Percentiles rank a stretch among this genome's conserved stretches.
These are phyloP conservation scores for Monilinia aucupariae DNA, from an alignment of 2,329 filamentous ascomycete species.

Conservation along the genomic window DNA sequence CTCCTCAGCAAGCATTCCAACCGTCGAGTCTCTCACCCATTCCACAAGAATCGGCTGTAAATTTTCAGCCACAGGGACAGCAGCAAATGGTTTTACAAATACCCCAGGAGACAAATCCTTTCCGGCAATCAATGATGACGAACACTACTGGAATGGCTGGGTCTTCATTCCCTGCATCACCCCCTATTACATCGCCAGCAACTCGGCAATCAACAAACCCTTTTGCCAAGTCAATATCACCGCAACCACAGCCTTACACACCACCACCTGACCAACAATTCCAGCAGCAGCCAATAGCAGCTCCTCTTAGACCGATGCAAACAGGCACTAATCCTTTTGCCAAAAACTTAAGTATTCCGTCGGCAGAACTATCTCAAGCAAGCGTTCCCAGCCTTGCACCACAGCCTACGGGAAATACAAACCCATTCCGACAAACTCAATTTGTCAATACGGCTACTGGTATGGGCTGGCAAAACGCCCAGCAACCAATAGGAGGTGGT, in stretches of 20 bases:
- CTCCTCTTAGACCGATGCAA: conserved; percentile 49
- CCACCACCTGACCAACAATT: conserved; percentile 34
- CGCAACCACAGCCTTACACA: conserved; percentile 36
- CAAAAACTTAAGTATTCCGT: conserved; percentile 39
- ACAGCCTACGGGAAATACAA: conserved; percentile 82
- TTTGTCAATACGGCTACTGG: conserved; percentile 88
- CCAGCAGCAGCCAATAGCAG: conserved; percentile 37
- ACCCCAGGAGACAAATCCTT: conserved; percentile 76
- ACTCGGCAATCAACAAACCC: conserved; percentile 74
- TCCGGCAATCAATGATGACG: conserved; percentile 82
- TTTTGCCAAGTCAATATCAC: conserved; percentile 62
- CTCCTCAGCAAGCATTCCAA: conserved; percentile 57
- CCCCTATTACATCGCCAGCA: conserved; percentile 41
- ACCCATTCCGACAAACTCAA: conserved; percentile 86
- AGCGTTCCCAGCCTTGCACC: conserved; percentile 50
- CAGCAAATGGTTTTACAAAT: conserved; percentile 41
- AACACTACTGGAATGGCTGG: conserved; percentile 44
- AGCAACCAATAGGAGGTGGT: conserved; percentile 74
- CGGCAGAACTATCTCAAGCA: conserved; percentile 28
- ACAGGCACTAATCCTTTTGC: conserved; percentile 71
- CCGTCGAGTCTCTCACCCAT: conserved; percentile 50
- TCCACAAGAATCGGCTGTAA: conserved; percentile 50
- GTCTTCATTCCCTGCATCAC: conserved; percentile 40
- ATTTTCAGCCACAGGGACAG: conserved; percentile 43
- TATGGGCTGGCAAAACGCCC: conserved; percentile 77